A percentile compares a stretch with the other conserved stretches of the same genome.
Evolutionary conservation across 2,329 filamentous ascomycete genomes (phyloP).

Genomic region (Rutstroemia sp.): DNA sequence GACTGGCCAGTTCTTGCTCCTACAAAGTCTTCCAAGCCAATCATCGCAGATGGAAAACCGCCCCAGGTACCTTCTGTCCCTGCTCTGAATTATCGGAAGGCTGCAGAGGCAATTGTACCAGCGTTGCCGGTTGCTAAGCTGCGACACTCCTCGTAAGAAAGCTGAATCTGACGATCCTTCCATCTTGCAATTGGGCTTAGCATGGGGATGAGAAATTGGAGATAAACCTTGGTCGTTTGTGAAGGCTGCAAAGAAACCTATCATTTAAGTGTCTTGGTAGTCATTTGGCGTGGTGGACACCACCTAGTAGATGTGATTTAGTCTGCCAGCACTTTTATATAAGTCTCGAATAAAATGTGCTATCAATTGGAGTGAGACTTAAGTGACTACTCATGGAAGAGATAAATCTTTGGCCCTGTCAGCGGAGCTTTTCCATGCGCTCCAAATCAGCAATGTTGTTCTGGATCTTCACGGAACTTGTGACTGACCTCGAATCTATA

Average conservation of each 20-base stretch:
- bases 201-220: slow-evolving; percentile 11
- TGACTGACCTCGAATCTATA: too few relatives aligned
- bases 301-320: neutral
- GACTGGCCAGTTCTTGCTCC: slow-evolving; percentile 20
- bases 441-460: too few relatives aligned
- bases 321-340: neutral
- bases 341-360: neutral
- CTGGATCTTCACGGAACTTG: too few relatives aligned
- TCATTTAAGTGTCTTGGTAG: neutral
- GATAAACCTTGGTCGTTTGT: slow-evolving; percentile 18
- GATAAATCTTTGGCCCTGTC: too few relatives aligned
- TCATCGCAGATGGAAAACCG: slow-evolving; percentile 19
- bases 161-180: neutral
- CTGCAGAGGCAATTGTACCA: neutral
- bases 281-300: too few relatives aligned
- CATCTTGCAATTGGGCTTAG: slow-evolving; percentile 8
- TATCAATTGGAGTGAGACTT: neutral
- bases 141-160: slow-evolving; percentile 7
- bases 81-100: neutral
- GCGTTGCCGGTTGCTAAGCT: slow-evolving; percentile 1
- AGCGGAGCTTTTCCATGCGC: too few relatives aligned
- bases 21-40: slow-evolving; percentile 11
- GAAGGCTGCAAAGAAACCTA: slow-evolving; percentile 10
- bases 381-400: too few relatives aligned
- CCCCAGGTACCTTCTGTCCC: slow-evolving; percentile 6